These are phyloP conservation scores for Raphanus hybrid DNA, from an alignment of 441 rosid genomes.

Conservation along the genomic window DNA sequence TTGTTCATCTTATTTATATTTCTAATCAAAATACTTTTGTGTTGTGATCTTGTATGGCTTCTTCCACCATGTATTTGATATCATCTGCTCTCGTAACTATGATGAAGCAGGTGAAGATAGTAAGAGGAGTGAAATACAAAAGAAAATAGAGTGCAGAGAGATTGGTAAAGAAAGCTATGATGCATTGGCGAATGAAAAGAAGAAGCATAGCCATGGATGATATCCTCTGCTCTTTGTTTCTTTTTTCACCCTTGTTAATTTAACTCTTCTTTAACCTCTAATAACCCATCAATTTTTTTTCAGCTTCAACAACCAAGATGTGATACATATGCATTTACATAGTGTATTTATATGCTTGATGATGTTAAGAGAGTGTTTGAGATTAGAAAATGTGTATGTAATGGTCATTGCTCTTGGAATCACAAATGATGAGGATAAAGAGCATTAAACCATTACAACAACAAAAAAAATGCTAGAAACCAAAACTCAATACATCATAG, in stretches of 20 bases:
- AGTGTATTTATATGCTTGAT: too few species aligned
- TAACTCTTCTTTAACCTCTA: background rate
- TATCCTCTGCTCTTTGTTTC: constrained; percentile 81
- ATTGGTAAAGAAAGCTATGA: constrained; percentile 63
- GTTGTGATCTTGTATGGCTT: background rate
- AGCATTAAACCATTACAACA: too few species aligned
- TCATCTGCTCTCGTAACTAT: background rate
- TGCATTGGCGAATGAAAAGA: constrained; percentile 73
- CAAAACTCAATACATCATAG: too few species aligned
- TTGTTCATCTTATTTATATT: background rate
- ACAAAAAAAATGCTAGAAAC: too few species aligned
- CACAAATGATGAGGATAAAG: too few species aligned
- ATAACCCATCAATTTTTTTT: background rate
- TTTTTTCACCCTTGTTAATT: constrained; percentile 55
- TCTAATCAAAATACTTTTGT: background rate
- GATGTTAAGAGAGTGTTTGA: background rate
- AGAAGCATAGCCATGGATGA: constrained; percentile 50
- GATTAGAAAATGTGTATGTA: constrained; percentile 66
- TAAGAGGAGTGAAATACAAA: constrained; percentile 21
- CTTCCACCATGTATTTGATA: background rate
- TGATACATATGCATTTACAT: too few species aligned
- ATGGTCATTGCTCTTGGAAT: constrained; percentile 16
- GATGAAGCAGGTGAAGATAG: background rate
- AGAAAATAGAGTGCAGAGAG: constrained; percentile 69
- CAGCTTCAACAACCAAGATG: too few species aligned